Conservation (phyloP, 805 yeast species). For the Zygosaccharomyces siamensis region DNA sequence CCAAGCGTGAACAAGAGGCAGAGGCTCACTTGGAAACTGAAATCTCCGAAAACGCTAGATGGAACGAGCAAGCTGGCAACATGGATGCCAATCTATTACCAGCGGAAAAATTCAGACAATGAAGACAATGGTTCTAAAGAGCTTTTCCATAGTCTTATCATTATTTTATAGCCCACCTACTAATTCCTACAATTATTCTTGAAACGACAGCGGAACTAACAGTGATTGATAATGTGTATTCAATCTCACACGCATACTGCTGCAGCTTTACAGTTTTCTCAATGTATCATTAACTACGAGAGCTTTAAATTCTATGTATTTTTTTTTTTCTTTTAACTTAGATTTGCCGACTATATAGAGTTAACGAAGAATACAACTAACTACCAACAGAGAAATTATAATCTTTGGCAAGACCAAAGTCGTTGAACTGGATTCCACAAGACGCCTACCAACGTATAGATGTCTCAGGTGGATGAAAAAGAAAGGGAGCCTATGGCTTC, state of each 20-base stretch:
- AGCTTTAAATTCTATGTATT: background rate
- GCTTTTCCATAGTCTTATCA: background rate
- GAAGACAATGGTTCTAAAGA: background rate
- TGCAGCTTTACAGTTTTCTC: background rate
- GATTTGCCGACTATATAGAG: background rate
- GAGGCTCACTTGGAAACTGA: constrained; percentile 25
- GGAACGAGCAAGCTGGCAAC: constrained; percentile 30
- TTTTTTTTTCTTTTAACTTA: background rate
- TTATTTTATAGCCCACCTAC: background rate
- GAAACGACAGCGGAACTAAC: too few relatives aligned
- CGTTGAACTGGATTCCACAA: background rate
- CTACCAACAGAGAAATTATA: background rate
- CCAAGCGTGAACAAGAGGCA: constrained; percentile 9
- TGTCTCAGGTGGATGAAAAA: constrained; percentile 12
- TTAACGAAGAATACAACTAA: background rate
- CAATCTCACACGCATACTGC: background rate
- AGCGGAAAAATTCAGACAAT: constrained; percentile 22
- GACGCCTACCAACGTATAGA: background rate
- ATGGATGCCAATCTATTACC: constrained; percentile 33
- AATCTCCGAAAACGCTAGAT: constrained; percentile 23
- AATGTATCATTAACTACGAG: background rate
- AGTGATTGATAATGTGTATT: too few relatives aligned
- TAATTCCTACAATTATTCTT: background rate
- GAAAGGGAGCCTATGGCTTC: constrained; percentile 8
- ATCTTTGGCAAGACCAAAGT: background rate